Base-by-base conservation (phyloP, 257 asterid species). In the Mitragyna speciosa region DNA sequence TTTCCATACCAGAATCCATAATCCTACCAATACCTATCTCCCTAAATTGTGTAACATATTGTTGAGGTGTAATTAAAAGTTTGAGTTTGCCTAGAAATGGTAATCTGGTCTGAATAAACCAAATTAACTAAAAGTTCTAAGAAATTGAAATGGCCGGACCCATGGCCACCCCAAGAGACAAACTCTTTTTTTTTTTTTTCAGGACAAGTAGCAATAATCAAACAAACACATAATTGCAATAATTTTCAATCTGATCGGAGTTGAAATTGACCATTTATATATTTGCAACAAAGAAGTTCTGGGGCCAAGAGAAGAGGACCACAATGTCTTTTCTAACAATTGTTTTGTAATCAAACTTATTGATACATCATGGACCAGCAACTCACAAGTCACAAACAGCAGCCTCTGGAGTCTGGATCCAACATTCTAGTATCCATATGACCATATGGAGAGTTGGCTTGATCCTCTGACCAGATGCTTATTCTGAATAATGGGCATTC, bases 281-380 rank as follows among this genome's bases (percentile, higher is more conserved):
- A 17, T 4, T 2, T 39, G 36, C 12, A 45, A 30, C 22, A 24
- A 51, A 45, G 74, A 43, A 43, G 52, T 43, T 24, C n/a, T 12
- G 33, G 24, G 16, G n/a, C 65, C 51, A 64, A 47, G 47, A 61
- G 43, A 9, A 11, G 47, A 47, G 73, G 83, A 72, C 82, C 78
- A 48, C 78, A 63, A 14, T 61, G 69, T 68, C 41, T n/a, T 11
- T 36, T 0, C 80, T 49, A 39, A 19, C 24, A 22, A 24, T 59
- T 58, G 56, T 75, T 26, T 24, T 19, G 49, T 31, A 39, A 77
- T 54, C 64, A 64, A 63, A 76, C 64, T 51, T 12, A 49, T 72
- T 7, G 2, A 26, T 5, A 15, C 63, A 30, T 36, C 51, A 61
- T 70, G 82, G 77, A 61, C 52, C 72, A 79, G 75, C 20, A n/a